These are phyloP conservation scores for Buddleja alternifolia DNA, from an alignment of 257 asterid genomes.

Conservation along the genomic window DNA sequence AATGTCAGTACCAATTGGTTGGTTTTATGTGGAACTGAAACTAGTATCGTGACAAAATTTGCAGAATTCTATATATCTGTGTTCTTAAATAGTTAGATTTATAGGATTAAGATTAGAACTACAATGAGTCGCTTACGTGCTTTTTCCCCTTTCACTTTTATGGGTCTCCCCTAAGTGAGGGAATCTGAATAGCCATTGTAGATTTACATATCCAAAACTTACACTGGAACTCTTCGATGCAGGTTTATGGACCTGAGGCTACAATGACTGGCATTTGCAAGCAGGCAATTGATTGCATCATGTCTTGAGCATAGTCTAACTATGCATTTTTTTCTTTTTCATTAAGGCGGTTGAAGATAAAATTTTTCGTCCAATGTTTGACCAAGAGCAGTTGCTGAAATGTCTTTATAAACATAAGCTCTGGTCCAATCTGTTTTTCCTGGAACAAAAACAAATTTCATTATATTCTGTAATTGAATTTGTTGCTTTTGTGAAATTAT, in stretches of 20 bases:
- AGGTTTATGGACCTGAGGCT: conserved; percentile 93
- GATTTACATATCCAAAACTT: not conserved
- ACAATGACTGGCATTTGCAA: conserved; percentile 92
- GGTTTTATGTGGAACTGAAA: not conserved
- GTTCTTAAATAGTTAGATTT: no score
- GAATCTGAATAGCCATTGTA: not conserved
- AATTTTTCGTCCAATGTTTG: no score
- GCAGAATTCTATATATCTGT: no score
- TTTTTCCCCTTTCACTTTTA: not conserved
- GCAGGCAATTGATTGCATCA: conserved; percentile 77
- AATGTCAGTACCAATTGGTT: not conserved
- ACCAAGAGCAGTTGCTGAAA: not conserved
- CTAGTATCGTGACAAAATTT: not conserved
- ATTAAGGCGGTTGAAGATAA: no score
- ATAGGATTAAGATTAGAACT: no score
- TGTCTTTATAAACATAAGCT: not conserved
- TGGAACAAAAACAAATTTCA: not conserved
- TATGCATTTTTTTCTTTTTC: not conserved
- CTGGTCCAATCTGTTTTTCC: not conserved
- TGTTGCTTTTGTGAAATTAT: conserved; percentile 11
- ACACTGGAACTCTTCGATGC: conserved; percentile 8
- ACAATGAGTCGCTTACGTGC: not conserved
- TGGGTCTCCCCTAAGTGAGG: not conserved
- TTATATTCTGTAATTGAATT: not conserved
- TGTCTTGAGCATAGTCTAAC: conserved; percentile 52